Evolutionary conservation across 163 green algal genomes (phyloP).

Genomic region (Chloromonas sp.): DNA sequence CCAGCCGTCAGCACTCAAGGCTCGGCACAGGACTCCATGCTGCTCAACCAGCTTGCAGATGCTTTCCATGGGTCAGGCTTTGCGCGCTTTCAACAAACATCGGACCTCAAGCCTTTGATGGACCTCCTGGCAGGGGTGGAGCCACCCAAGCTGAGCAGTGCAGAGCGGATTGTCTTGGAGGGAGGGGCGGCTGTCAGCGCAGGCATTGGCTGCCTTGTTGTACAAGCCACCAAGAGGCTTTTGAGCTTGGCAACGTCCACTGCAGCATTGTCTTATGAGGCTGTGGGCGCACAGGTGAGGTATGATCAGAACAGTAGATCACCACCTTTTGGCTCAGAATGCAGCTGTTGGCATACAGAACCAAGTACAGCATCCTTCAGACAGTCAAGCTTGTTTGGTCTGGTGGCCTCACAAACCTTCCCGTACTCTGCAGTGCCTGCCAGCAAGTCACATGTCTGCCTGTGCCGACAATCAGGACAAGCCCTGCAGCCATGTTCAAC

Average conservation of each 20-base stretch:
- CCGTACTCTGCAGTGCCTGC: too few species aligned
- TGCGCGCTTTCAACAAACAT: not conserved
- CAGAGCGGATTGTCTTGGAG: conserved; percentile 48
- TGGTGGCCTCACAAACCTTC: too few species aligned
- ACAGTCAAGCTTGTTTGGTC: too few species aligned
- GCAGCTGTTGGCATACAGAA: not conserved
- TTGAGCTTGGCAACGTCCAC: conserved; percentile 40
- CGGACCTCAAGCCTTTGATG: not conserved
- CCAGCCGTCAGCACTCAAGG: conserved; percentile 2
- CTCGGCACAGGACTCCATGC: conserved; percentile 17
- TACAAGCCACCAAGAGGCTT: conserved; percentile 41
- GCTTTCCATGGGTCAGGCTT: conserved; percentile 34
- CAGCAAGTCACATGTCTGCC: too few species aligned
- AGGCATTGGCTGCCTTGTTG: conserved; percentile 48
- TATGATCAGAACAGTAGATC: not conserved
- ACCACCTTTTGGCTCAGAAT: not conserved
- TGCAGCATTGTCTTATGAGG: conserved; percentile 61
- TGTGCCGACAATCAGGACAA: too few species aligned
- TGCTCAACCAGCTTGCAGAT: conserved; percentile 41
- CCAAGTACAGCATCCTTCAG: too few species aligned
- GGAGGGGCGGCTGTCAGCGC: conserved; percentile 41
- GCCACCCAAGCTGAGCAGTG: conserved; percentile 31
- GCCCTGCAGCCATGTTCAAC: too few species aligned
- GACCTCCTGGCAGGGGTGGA: not conserved
- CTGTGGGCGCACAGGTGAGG: conserved; percentile 38